Percentiles rank a stretch among this genome's conserved stretches.
Conservation (phyloP, 257 asterid species). For the Paulownia fortunei region DNA sequence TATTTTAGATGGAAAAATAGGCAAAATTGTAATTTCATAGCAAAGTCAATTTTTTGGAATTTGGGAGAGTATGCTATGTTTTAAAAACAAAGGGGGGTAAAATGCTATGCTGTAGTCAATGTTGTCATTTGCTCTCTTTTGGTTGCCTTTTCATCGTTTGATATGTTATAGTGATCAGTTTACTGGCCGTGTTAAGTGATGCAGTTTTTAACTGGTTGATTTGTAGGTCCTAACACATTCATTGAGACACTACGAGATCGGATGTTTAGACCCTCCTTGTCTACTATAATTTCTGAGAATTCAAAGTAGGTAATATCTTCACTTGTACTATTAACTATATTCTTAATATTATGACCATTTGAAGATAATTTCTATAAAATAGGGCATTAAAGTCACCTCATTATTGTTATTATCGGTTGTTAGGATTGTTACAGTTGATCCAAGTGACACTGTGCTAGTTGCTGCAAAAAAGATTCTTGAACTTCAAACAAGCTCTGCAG, state of each 20-base stretch:
- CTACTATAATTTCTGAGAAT: conserved; percentile 87
- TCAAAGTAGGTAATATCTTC: conserved; percentile 96
- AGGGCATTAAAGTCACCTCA: neutral
- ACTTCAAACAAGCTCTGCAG: conserved; percentile 62
- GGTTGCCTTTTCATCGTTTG: neutral
- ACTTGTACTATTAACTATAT: conserved; percentile 36
- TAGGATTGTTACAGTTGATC: conserved; percentile 73
- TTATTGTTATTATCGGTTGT: neutral
- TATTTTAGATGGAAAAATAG: neutral
- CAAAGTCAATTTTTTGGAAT: neutral
- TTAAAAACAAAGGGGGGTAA: neutral
- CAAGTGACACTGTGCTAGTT: conserved; percentile 73
- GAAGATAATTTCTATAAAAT: neutral
- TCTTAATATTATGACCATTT: conserved; percentile 7
- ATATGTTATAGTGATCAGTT: conserved; percentile 12
- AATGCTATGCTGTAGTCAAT: neutral
- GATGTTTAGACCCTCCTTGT: conserved; percentile 86
- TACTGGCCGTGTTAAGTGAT: conserved; percentile 25
- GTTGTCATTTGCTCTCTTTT: conserved; percentile 17
- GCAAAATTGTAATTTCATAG: neutral
- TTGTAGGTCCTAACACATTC: conserved; percentile 81
- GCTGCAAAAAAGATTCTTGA: conserved; percentile 91
- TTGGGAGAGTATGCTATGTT: neutral
- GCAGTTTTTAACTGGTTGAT: neutral
- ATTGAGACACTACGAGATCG: conserved; percentile 86